Conservation (phyloP, 2,329 filamentous ascomycete genomes). For the Colletotrichum theobromicola region DNA sequence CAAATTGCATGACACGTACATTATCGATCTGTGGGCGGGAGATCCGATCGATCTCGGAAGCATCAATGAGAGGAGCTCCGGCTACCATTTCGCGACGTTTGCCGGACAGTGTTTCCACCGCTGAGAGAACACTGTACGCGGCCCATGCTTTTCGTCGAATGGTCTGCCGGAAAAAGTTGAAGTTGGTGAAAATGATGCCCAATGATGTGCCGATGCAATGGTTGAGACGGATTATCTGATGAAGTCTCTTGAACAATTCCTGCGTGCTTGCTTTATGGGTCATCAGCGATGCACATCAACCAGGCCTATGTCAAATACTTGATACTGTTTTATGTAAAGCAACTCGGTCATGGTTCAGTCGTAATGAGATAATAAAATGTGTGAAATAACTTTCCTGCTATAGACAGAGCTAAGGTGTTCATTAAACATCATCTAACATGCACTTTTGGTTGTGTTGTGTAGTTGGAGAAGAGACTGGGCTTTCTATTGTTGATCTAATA, state of each 20-base stretch:
- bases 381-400: no score
- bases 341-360: no score
- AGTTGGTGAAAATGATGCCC: background rate
- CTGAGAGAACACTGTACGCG: background rate
- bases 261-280: no score
- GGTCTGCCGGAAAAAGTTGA: background rate
- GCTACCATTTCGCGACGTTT: background rate
- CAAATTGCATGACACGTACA: background rate
- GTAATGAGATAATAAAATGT: no score
- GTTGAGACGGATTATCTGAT: background rate
- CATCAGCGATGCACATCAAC: no score
- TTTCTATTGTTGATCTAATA: background rate
- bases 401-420: no score
- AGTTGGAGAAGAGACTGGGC: background rate
- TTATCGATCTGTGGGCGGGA: background rate
- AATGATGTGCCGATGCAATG: background rate
- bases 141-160: background rate
- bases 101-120: background rate
- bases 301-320: no score
- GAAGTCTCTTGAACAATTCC: rapidly evolving
- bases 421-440: no score
- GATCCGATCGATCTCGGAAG: background rate
- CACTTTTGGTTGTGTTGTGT: no score
- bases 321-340: no score
- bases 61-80: background rate